Percentiles rank a stretch among this genome's conserved stretches.
Evolutionary conservation across 2,329 filamentous ascomycete species (phyloP).

Genomic region (Aspergillus fructus): DNA sequence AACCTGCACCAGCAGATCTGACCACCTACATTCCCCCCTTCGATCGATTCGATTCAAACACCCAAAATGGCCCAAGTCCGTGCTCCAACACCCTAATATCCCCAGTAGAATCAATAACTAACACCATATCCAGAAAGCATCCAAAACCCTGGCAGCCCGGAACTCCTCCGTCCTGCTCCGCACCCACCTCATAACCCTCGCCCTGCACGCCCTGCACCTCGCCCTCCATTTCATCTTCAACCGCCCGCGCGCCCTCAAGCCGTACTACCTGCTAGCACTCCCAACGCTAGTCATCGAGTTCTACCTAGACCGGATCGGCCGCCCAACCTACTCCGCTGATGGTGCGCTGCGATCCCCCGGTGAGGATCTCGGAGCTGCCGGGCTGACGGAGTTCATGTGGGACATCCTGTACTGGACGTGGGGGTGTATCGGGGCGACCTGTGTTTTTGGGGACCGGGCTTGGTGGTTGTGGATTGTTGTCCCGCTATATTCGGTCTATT

Average conservation of each 20-base stretch:
- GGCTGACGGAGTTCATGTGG: conserved; percentile 97
- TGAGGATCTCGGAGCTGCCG: conserved; percentile 82
- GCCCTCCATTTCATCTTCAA: conserved; percentile 65
- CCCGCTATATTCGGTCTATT: conserved; percentile 49
- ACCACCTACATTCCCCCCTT: neutral
- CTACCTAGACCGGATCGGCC: conserved; percentile 79
- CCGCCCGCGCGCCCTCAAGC: conserved; percentile 59
- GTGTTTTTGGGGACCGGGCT: conserved; percentile 76
- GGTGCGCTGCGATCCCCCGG: conserved; percentile 72
- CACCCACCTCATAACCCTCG: conserved; percentile 73
- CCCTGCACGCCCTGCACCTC: conserved; percentile 73
- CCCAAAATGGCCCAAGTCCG: conserved; percentile 23
- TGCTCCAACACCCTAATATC: neutral
- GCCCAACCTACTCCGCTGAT: conserved; percentile 69
- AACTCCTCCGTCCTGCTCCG: conserved; percentile 76
- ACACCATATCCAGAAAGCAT: conserved; percentile 45
- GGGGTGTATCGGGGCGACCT: conserved; percentile 69
- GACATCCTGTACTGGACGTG: conserved; percentile 95
- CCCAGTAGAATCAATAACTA: conserved; percentile 9
- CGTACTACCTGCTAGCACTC: conserved; percentile 70
- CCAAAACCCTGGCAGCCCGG: conserved; percentile 67
- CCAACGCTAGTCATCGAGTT: conserved; percentile 80
- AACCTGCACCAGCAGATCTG: neutral
- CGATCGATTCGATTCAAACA: neutral
- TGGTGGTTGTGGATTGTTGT: conserved; percentile 63